A percentile compares a stretch with the other conserved stretches of the same genome.
These are phyloP conservation scores for Nothophoma quercina DNA, from an alignment of 2,329 filamentous ascomycete genomes.

Conservation along the genomic window DNA sequence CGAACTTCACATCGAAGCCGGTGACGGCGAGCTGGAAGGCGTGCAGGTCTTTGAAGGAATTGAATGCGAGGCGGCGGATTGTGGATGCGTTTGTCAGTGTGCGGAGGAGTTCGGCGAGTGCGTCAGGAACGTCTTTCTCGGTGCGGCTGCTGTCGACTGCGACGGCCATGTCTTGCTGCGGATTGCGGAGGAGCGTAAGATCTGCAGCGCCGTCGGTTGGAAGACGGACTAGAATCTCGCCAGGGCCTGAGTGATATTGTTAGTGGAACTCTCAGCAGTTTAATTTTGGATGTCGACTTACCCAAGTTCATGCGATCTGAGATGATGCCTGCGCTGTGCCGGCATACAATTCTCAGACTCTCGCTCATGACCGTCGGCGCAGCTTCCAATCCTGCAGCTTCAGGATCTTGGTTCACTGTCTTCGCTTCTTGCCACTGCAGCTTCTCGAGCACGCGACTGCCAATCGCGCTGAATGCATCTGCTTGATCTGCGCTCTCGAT, in stretches of 20 bases:
- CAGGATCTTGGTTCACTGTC: conserved; percentile 75
- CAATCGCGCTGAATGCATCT: conserved; percentile 51
- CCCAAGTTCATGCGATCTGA: conserved; percentile 84
- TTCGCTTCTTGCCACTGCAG: conserved; percentile 71
- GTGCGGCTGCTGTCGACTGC: conserved; percentile 63
- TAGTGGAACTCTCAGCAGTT: not conserved
- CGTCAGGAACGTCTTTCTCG: conserved; percentile 59
- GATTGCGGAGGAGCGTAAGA: conserved; percentile 62
- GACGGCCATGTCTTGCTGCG: conserved; percentile 79
- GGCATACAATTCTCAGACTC: conserved; percentile 75
- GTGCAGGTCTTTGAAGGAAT: conserved; percentile 67
- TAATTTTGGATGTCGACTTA: no score
- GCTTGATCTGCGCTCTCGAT: conserved; percentile 66
- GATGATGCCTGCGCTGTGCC: conserved; percentile 77
- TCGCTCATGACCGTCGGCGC: conserved; percentile 78
- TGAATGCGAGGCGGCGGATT: conserved; percentile 69
- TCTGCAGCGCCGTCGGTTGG: conserved; percentile 49
- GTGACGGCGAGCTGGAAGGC: conserved; percentile 80
- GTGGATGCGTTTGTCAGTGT: conserved; percentile 66
- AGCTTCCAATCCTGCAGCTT: conserved; percentile 61
- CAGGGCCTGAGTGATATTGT: conserved; percentile 44
- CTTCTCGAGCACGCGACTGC: conserved; percentile 52
- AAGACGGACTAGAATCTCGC: conserved; percentile 57
- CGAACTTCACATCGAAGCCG: conserved; percentile 71
- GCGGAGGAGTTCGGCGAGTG: conserved; percentile 70